These are phyloP conservation scores for Trichoderma sp. DNA, from an alignment of 2,329 filamentous ascomycete species.

Conservation along the genomic window DNA sequence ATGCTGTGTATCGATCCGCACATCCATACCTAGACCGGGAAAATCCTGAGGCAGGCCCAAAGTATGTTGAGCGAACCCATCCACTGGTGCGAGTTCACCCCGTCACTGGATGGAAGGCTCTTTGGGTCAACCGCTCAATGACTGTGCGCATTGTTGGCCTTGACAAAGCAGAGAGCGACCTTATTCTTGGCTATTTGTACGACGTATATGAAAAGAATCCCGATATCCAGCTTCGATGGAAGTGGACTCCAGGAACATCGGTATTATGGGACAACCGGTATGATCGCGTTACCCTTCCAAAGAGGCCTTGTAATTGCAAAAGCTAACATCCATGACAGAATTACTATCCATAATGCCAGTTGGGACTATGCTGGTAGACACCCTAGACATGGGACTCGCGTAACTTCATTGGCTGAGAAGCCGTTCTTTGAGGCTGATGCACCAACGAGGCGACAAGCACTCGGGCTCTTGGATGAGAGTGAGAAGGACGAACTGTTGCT, in stretches of 20 bases:
- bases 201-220: constrained; percentile 71
- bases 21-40: constrained; percentile 70
- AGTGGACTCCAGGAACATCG: constrained; percentile 68
- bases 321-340: constrained; percentile 44
- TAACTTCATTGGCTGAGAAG: constrained; percentile 72
- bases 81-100: constrained; percentile 72
- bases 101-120: constrained; percentile 73
- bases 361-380: constrained; percentile 73
- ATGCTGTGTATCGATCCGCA: constrained; percentile 67
- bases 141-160: constrained; percentile 70
- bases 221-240: constrained; percentile 73
- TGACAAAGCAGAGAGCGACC: constrained; percentile 69
- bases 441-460: constrained; percentile 66
- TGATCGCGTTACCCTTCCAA: constrained; percentile 30
- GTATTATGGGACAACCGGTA: constrained; percentile 73
- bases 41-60: constrained; percentile 63
- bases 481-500: constrained; percentile 47
- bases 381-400: constrained; percentile 71
- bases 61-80: constrained; percentile 68
- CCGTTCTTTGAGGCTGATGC: constrained; percentile 68
- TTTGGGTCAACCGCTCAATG: constrained; percentile 73
- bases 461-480: constrained; percentile 64
- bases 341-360: constrained; percentile 74
- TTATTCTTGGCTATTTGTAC: constrained; percentile 68
- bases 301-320: background rate